A percentile compares a stretch with the other conserved stretches of the same genome.
These are phyloP conservation scores for Kwoniella shandongensis DNA, from an alignment of 768 basidiomycete genomes.

Conservation along the genomic window DNA sequence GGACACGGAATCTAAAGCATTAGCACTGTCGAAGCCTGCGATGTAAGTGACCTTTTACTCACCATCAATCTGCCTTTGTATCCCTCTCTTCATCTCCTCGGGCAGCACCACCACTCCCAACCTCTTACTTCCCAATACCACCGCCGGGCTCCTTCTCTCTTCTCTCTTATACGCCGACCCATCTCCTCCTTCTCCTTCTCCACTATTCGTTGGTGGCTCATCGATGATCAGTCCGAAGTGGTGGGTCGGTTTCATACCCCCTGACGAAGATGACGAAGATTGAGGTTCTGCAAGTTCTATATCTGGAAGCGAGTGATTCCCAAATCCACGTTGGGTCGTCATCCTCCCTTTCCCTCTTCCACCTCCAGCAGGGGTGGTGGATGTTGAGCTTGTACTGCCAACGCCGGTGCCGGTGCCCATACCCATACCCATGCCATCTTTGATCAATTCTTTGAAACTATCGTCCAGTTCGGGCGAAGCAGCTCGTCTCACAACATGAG, in stretches of 20 bases:
- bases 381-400: not conserved
- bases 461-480: slow-evolving; percentile 9
- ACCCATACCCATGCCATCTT: slow-evolving; percentile 22
- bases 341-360: slow-evolving; percentile 9
- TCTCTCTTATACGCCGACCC: slow-evolving; percentile 20
- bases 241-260: not conserved
- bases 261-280: not conserved
- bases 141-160: slow-evolving; percentile 73
- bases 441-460: slow-evolving; percentile 15
- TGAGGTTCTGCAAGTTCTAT: slow-evolving; percentile 4
- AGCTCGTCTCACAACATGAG: slow-evolving; percentile 4
- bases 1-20: slow-evolving; percentile 10
- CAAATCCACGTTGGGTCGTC: too few species aligned
- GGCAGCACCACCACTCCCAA: slow-evolving; percentile 74
- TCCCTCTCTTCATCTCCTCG: slow-evolving; percentile 66
- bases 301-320: too few species aligned
- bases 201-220: too few species aligned
- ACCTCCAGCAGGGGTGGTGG: not conserved
- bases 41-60: too few species aligned
- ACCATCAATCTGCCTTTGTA: slow-evolving; percentile 65
- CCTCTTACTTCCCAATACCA: slow-evolving; percentile 71
- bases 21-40: slow-evolving; percentile 3
- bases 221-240: too few species aligned
- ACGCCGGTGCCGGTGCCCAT: not conserved
- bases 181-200: slow-evolving; percentile 13